These are phyloP conservation scores for Takakia lepidozioides DNA, from an alignment of 225 moss, liverwort and hornwort genomes.

Conservation along the genomic window DNA sequence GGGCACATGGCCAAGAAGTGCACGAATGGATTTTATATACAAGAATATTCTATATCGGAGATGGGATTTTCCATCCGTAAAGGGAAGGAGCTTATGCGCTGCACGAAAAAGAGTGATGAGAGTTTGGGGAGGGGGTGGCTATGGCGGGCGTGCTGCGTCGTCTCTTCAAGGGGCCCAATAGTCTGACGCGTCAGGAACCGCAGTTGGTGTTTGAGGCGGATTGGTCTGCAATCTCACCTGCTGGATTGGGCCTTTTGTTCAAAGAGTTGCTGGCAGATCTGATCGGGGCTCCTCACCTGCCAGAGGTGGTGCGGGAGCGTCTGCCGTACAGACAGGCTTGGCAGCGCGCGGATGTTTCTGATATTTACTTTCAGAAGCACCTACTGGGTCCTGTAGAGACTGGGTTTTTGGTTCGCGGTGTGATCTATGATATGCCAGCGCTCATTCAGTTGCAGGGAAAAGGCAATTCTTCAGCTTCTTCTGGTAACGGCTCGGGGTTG, in stretches of 20 bases:
- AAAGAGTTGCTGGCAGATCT: conserved; percentile 69
- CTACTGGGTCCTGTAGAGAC: conserved; percentile 11
- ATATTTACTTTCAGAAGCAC: conserved; percentile 49
- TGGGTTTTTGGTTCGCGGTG: conserved; percentile 63
- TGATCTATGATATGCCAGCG: conserved; percentile 74
- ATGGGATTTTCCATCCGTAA: too few relatives aligned
- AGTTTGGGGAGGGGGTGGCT: too few relatives aligned
- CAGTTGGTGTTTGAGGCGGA: conserved; percentile 72
- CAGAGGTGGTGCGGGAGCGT: conserved; percentile 42
- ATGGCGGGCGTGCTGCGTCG: too few relatives aligned
- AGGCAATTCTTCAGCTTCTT: conserved; percentile 5
- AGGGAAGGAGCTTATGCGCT: too few relatives aligned
- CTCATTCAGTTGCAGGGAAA: conserved; percentile 27
- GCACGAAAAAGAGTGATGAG: too few relatives aligned
- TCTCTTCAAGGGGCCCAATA: too few relatives aligned
- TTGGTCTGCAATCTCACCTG: conserved; percentile 72
- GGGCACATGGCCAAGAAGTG: too few relatives aligned
- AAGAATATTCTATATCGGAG: too few relatives aligned
- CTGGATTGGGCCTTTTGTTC: conserved; percentile 59
- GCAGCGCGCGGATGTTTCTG: conserved; percentile 44
- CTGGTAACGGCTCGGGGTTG: too few relatives aligned
- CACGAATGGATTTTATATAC: too few relatives aligned
- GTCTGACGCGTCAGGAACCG: too few relatives aligned
- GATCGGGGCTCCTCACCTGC: conserved; percentile 70
- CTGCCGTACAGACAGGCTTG: conserved; percentile 39